Base-by-base conservation (phyloP, 345 rosid species). In the Abelmoschus esculentus region DNA sequence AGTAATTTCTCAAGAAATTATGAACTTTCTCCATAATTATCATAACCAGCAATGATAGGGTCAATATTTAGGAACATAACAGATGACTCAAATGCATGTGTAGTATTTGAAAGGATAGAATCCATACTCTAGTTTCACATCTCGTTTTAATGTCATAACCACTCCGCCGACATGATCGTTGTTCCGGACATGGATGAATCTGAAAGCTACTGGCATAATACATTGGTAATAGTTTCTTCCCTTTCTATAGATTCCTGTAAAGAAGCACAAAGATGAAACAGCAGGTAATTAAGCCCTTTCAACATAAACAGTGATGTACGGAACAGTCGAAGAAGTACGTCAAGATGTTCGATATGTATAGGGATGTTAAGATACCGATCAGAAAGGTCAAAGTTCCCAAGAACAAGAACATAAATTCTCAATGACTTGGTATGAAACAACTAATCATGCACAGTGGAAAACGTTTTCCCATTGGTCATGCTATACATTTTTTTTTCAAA, bases 101-200 rank as follows among this genome's bases (percentile, higher is more conserved):
- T 4, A 42, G 22, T 8, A 47, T 66, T 47, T 66, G 40, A 49
- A 66, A 13, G 36, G 70, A 47, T 49, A 47, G 57, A 12, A 28
- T 66, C 28, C 14, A 17, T 49, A 66, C 57, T 49, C 57, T 66
- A 26, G 13, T 15, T 66, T 47, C 56, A 14, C 69, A 66, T 66
- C 40, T 47, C 26, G 29, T 66, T 47, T 40, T 28, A 47, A 28
- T 47, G 38, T 28, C 56, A 7, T 31, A 14, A 28, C 31, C 57
- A 46, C 56, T 15, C 3, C 10, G 19, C 54, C 1, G 7, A 47
- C 19, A 10, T 61, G 60, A 3, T 6, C n/a, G 3, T 60, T 70
- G 44, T 17, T 52, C 22, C 12, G 17, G 29, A 28, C 32, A 22
- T 32, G 11, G 54, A 19, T 44, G 69, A n/a, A 18, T 46, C 69